phyloP scores from a whole-genome alignment of 2,329 filamentous ascomycete genomes.

The Phialophora expanda region DNA sequence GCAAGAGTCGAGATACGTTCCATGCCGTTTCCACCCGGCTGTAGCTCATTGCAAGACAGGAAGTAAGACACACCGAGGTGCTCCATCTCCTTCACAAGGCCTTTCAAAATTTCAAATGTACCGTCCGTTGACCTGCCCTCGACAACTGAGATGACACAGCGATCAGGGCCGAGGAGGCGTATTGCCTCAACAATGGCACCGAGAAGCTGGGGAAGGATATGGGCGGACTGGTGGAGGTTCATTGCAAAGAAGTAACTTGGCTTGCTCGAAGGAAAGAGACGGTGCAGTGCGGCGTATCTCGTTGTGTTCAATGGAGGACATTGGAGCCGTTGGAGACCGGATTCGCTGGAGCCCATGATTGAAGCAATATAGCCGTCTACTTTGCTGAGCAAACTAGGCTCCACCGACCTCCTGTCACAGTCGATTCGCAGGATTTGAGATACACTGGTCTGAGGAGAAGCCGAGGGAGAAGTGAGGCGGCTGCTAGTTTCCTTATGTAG shows the following conservation, averaged over 20 bases:
- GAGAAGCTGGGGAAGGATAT: constrained; percentile 58
- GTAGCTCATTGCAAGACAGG: constrained; percentile 47
- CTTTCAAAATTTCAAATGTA: constrained; percentile 57
- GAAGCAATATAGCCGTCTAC: constrained; percentile 8
- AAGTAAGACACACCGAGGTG: constrained; percentile 39
- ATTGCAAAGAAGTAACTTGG: constrained; percentile 59
- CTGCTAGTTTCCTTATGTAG: neutral
- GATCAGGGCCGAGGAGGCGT: constrained; percentile 56
- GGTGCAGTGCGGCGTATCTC: constrained; percentile 19
- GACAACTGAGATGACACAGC: constrained; percentile 61
- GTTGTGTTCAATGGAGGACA: constrained; percentile 18
- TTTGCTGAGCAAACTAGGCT: neutral
- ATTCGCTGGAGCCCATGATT: constrained; percentile 10
- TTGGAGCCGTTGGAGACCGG: neutral
- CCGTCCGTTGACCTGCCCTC: constrained; percentile 63
- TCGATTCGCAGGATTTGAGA: constrained; percentile 6
- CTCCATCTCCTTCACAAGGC: constrained; percentile 50
- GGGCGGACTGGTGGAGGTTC: constrained; percentile 54
- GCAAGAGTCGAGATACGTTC: constrained; percentile 58
- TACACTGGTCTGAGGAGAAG: neutral
- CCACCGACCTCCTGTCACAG: constrained; percentile 1
- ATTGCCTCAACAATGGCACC: constrained; percentile 59
- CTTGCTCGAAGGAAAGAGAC: neutral
- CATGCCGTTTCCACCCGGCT: constrained; percentile 48
- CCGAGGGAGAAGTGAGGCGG: neutral